Evolutionary conservation across 2,329 filamentous ascomycete genomes (phyloP), one percentile per base, ranked within the genome.

Genomic region (Sclerotinia sclerotiorum): DNA sequence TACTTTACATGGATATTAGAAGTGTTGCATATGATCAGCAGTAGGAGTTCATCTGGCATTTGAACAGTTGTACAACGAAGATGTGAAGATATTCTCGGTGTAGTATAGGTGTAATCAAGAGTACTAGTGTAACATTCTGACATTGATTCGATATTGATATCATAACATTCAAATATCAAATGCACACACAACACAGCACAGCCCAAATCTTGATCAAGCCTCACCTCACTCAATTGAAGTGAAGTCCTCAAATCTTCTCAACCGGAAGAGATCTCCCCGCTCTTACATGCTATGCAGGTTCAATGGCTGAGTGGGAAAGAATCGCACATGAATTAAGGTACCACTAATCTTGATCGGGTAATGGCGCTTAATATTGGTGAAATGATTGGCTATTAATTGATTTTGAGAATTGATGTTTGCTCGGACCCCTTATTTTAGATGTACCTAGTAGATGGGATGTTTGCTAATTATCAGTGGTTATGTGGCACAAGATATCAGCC

Each of bases 401-500:
- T 39, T n/a, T 7, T 17, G 13, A 39, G 13, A 24, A 24, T 39
- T 7, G 3, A 56, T 24, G 15, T 24, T 39, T 13, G 54, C 54
- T 39, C 21, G 5, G 32, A 11, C 29, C 32, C 21, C 21, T 11
- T 39, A 15, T 39, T 35, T 39, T 8, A 56, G 21, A 56, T 56
- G 21, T 56, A 32, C 29, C 29, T n/a, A 1, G 52, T 35, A 35
- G 32, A 35, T 35, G 29, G n/a, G n/a, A 29, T 21, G 19, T 8
- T 35, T 35, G 32, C 6, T 35, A 35, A 35, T 35, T 35, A 35
- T 5, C 5, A 5, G 29, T 10, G 52, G 27, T 35, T 24, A 24
- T 57, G 32, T 56, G 55, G 13, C 55, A 57, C 32, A 57, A 42
- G 3, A 42, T 57, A 57, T 27, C n/a, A 57, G 55, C 55, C 55